Conservation (phyloP, 345 rosid species). For the Arabis hirsuta region DNA sequence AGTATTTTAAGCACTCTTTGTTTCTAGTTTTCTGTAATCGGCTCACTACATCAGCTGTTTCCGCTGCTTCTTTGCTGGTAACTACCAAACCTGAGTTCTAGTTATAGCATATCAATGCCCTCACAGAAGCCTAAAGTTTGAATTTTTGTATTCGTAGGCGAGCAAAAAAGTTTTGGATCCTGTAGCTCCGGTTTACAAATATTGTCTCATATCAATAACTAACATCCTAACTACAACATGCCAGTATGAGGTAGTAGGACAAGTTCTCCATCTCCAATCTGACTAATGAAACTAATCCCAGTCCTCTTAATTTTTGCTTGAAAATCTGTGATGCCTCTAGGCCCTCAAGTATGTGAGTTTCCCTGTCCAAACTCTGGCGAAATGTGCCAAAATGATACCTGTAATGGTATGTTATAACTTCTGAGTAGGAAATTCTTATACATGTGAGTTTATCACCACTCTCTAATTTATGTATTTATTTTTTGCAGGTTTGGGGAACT, state of each 20-base stretch:
- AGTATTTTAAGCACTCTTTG: constrained; percentile 74
- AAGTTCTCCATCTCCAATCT: background rate
- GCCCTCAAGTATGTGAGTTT: constrained; percentile 98
- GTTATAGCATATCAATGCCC: background rate
- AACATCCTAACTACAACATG: constrained; percentile 93
- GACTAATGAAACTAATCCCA: background rate
- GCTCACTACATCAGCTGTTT: constrained; percentile 79
- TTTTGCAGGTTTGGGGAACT: constrained; percentile 79
- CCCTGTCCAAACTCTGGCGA: constrained; percentile 92
- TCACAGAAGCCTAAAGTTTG: background rate
- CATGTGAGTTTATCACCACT: constrained; percentile 5
- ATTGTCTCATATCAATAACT: constrained; percentile 71
- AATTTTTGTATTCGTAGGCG: constrained; percentile 51
- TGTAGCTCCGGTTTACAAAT: constrained; percentile 90
- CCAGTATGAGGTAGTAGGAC: constrained; percentile 90
- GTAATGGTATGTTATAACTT: constrained; percentile 67
- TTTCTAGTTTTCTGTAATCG: constrained; percentile 98
- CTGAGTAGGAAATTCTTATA: background rate
- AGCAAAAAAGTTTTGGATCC: constrained; percentile 85
- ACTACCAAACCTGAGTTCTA: constrained; percentile 9
- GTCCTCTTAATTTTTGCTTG: background rate
- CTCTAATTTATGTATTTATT: constrained; percentile 3
- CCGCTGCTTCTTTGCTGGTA: constrained; percentile 79
- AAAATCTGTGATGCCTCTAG: constrained; percentile 47
- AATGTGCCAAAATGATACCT: constrained; percentile 98